phyloP scores from a whole-genome alignment of 2,329 filamentous ascomycete species.

The Phialocephala subalpina region DNA sequence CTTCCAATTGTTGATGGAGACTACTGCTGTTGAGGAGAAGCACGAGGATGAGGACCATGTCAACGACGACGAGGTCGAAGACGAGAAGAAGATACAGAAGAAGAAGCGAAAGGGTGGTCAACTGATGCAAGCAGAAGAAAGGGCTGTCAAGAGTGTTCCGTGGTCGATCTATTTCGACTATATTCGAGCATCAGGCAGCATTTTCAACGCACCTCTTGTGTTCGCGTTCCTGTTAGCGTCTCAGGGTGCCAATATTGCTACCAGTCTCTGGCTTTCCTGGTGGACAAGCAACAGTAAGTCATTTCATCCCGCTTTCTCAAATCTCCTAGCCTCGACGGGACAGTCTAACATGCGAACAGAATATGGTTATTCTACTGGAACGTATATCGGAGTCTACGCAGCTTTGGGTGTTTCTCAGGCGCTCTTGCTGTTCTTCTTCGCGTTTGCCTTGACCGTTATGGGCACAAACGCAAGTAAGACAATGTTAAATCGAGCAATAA shows the following conservation, averaged over 20 bases:
- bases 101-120: constrained; percentile 60
- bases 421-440: constrained; percentile 80
- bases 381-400: constrained; percentile 78
- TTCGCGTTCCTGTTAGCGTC: constrained; percentile 63
- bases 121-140: constrained; percentile 77
- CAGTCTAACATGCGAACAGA: constrained; percentile 44
- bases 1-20: constrained; percentile 84
- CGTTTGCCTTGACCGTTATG: constrained; percentile 77
- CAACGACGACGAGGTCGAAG: constrained; percentile 55
- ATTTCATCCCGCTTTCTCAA: constrained; percentile 37
- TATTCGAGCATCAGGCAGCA: constrained; percentile 65
- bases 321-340: too few relatives aligned
- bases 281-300: constrained; percentile 85
- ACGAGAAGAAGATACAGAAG: constrained; percentile 53
- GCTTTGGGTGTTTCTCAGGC: constrained; percentile 77
- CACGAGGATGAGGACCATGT: constrained; percentile 58
- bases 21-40: constrained; percentile 77
- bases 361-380: constrained; percentile 70
- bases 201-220: constrained; percentile 63
- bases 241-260: constrained; percentile 86
- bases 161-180: constrained; percentile 73
- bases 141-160: constrained; percentile 68
- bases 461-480: constrained; percentile 83
- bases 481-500: constrained; percentile 84
- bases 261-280: constrained; percentile 91